Conservation (phyloP, 2,329 filamentous ascomycete genomes). For the Thielaviopsis musarum region DNA sequence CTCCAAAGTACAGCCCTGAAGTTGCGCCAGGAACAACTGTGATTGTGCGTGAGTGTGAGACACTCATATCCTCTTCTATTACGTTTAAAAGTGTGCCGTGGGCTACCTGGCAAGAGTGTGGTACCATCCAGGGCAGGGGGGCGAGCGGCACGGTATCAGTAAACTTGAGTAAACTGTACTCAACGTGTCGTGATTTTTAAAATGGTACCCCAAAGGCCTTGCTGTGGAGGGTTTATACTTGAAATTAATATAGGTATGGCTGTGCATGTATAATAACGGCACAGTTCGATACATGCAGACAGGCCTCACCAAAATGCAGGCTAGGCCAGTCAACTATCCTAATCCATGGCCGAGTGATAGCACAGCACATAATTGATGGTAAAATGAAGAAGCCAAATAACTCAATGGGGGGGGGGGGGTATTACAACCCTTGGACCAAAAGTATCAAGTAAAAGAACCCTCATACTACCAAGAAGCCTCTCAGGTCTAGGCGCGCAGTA, state of each 20-base stretch:
- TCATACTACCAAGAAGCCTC: not conserved
- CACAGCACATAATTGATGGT: no score
- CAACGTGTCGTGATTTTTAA: not conserved
- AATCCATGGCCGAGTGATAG: no score
- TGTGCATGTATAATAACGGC: not conserved
- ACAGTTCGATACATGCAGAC: not conserved
- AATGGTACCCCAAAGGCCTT: not conserved
- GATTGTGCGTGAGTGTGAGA: not conserved
- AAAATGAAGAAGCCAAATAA: no score
- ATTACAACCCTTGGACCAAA: not conserved
- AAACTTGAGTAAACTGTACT: not conserved
- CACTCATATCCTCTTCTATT: not conserved
- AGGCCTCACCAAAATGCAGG: not conserved
- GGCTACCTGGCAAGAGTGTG: not conserved
- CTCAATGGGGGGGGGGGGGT: no score
- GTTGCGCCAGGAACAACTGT: not conserved
- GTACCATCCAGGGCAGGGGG: no score
- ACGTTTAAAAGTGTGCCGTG: not conserved
- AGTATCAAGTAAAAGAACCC: not conserved
- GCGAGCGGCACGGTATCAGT: not conserved
- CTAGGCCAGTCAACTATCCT: no score
- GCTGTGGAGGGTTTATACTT: not conserved
- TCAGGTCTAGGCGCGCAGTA: not conserved
- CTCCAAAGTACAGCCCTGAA: not conserved
- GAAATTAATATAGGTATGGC: not conserved